A percentile compares a stretch with the other conserved stretches of the same genome.
Conservation (phyloP, 2,329 filamentous ascomycete species). For the Cercospora nicotianae region DNA sequence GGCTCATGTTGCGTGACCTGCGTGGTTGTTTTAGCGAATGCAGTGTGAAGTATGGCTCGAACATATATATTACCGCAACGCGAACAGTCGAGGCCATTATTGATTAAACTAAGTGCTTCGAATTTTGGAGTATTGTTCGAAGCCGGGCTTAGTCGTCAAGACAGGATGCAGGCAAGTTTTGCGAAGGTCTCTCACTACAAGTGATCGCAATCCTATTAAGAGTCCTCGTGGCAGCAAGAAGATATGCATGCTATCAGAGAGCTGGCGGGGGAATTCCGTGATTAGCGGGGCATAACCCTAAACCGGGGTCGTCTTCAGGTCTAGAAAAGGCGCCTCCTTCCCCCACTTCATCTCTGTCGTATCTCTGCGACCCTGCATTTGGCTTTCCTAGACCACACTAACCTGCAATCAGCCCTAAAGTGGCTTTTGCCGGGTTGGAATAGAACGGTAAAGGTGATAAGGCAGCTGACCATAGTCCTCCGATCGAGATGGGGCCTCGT, state of each 20-base stretch:
- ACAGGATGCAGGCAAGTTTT: neutral
- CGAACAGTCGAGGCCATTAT: conserved; percentile 26
- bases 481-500: neutral
- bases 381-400: neutral
- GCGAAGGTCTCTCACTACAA: neutral
- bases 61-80: conserved; percentile 22
- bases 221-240: neutral
- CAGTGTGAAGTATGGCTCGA: too few species aligned
- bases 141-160: neutral
- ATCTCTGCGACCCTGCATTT: conserved; percentile 5
- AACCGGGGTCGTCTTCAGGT: neutral
- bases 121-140: neutral
- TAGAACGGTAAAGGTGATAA: neutral
- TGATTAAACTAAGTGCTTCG: neutral
- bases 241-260: neutral
- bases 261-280: conserved; percentile 10
- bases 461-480: neutral
- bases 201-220: neutral
- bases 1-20: conserved; percentile 60
- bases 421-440: neutral
- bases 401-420: neutral
- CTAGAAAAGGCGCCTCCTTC: conserved; percentile 11
- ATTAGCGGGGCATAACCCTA: conserved; percentile 2
- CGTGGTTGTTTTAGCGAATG: conserved; percentile 38
- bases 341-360: neutral